Evolutionary conservation across 768 basidiomycete genomes (phyloP).

Genomic region (Tulasnella sp.): DNA sequence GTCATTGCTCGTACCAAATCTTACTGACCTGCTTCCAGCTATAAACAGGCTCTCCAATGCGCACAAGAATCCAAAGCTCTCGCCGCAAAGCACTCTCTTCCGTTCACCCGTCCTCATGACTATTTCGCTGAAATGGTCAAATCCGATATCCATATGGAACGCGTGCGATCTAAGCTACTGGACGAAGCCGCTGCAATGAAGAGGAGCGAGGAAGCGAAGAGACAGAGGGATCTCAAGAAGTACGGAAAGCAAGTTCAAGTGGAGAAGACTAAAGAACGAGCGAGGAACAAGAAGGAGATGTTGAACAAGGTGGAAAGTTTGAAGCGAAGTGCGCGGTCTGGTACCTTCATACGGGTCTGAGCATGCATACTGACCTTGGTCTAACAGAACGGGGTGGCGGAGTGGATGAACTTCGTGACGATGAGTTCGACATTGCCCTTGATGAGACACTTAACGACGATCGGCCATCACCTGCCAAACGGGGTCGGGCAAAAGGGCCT

Average conservation of each 20-base stretch:
- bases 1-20: not conserved
- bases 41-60: slow-evolving; percentile 88
- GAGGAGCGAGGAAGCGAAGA: slow-evolving; percentile 84
- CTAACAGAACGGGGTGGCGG: slow-evolving; percentile 75
- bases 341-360: not conserved
- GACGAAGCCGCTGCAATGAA: slow-evolving; percentile 88
- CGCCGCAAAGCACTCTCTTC: slow-evolving; percentile 67
- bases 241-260: slow-evolving; percentile 97
- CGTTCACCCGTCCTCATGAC: slow-evolving; percentile 88
- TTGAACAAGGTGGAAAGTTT: slow-evolving; percentile 79
- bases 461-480: slow-evolving; percentile 1
- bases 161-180: slow-evolving; percentile 82
- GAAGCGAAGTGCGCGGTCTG: slow-evolving; percentile 72
- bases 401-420: slow-evolving; percentile 63
- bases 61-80: slow-evolving; percentile 71
- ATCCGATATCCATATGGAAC: slow-evolving; percentile 95
- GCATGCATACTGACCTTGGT: not conserved
- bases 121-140: slow-evolving; percentile 99
- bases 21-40: slow-evolving; percentile 49
- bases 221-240: slow-evolving; percentile 93
- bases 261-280: slow-evolving; percentile 88
- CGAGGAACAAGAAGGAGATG: slow-evolving; percentile 87
- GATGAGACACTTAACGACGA: slow-evolving; percentile 79
- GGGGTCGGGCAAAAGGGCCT: slow-evolving; percentile 30
- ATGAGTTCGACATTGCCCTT: slow-evolving; percentile 80